Evolutionary conservation across 2,329 filamentous ascomycete species (phyloP), one percentile per base, ranked within the genome.

Genomic region (Hypoxylon sp.): DNA sequence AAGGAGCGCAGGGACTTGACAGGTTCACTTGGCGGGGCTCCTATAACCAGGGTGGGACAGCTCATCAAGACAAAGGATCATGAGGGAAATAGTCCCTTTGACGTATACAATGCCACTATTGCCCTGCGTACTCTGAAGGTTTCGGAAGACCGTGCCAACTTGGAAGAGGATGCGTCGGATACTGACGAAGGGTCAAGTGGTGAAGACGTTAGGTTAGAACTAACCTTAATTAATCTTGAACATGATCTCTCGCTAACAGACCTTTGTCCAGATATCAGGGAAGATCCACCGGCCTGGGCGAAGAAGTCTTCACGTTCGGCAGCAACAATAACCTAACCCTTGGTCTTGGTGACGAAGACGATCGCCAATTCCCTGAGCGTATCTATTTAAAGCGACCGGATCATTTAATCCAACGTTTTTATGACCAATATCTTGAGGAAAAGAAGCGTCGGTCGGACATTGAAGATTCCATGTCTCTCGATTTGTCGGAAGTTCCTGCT

Each of bases 321-420:
- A 98, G 94, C 80, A 99, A 98, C 81, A 97, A 96, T 77, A 99
- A 99, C 73, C 82, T 97, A 9, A 96, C 93, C 0, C 87, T 99
- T 22, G 96, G 96, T 1, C 91, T 98, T 67, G 94, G 94, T n/a
- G 94, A 99, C 77, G 92, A 97, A 75, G 94, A 98, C 78, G 95
- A 99, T 77, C 90, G 96, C 2, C 94, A 98, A 71, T 97, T 92
- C 75, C 96, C 96, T 0, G 96, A 98, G 78, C 91, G 94, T 9
- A 89, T 98, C 10, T 83, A 86, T 33, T 80, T 98, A 35, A 88
- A 89, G 61, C 89, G 95, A 14, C 94, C 96, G 0, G 90, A 93
- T 24, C 89, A 93, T 76, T 84, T 98, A 1, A 79, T 97, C 13
- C 87, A 88, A 54, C 86, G 89, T 51, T 93, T 97, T 72, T 89